These are phyloP conservation scores for Monilinia vaccinii-corymbosi DNA, from an alignment of 2,329 filamentous ascomycete species.

Conservation along the genomic window DNA sequence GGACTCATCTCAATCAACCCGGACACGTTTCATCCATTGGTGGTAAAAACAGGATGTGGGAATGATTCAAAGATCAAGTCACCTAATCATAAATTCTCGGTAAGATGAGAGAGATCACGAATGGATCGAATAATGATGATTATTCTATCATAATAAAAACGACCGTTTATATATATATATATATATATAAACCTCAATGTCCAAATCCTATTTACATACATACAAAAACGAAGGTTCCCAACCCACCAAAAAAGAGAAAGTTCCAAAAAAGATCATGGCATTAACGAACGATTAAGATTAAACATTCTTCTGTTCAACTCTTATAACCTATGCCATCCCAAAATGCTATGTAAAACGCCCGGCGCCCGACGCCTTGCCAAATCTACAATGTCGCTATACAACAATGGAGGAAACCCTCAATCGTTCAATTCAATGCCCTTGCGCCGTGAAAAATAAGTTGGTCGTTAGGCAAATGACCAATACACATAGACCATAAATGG, in stretches of 20 bases:
- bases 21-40: not conserved
- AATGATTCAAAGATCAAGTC: not conserved
- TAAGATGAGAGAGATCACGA: not conserved
- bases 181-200: not conserved
- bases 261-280: not conserved
- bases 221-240: too few relatives aligned
- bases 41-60: not conserved
- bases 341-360: not conserved
- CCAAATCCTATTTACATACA: not conserved
- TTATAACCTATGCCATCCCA: not conserved
- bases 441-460: conserved; percentile 62
- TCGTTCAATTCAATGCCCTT: conserved; percentile 41
- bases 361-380: conserved; percentile 3
- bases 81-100: not conserved
- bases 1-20: not conserved
- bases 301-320: not conserved
- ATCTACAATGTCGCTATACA: not conserved
- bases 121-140: not conserved
- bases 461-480: conserved; percentile 83
- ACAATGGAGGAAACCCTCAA: not conserved
- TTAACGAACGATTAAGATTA: not conserved
- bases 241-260: not conserved
- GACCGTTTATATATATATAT: not conserved
- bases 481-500: conserved; percentile 75
- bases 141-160: not conserved